Base-by-base conservation (phyloP, 164 flowering plant species). In the Chimonanthus praecox region DNA sequence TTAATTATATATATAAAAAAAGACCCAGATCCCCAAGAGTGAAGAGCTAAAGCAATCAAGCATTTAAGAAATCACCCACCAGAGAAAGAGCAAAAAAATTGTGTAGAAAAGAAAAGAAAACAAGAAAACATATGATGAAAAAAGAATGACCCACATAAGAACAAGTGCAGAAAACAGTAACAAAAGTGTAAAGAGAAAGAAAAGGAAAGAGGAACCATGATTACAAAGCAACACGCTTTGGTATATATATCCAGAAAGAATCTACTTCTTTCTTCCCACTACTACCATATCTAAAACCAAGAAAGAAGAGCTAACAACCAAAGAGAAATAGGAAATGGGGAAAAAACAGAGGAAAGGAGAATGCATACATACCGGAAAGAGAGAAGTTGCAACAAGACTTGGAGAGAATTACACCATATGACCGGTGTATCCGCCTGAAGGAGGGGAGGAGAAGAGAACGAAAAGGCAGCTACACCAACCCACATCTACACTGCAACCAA, bases 401-500 rank as follows among this genome's bases (percentile, higher is more conserved):
- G 67, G 76, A 70, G 70, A 70, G 18, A 60, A 45, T 65, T 65
- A 64, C 66, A 9, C 58, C 43, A 33, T 48, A 47, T 4, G 45
- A 21, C 43, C 60, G 65, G 3, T 70, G 64, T 64, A 69, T 70
- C 61, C 58, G 73, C 73, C 73, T 64, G 69, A 58, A 61, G 79
- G 72, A 43, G 71, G 67, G 16, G 48, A 1, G 13, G 48, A 58
- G 47, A 44, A 50, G 48, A 51, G 68, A 45, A 50, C 10, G 61
- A 9, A 18, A 50, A 60, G 67, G 51, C 54, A 62, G 67, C 73
- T 61, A 47, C 58, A 71, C 73, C 73, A 43, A 71, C 65, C 71
- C 71, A 68, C 58, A 72, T 46, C 75, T 50, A 48, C 70, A 73
- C 75, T 72, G 47, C 69, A 64, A 65, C 73, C 73, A 58, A 65